phyloP scores from a whole-genome alignment of 2,329 filamentous ascomycete species.

The Ceratocystiopsis sp. region DNA sequence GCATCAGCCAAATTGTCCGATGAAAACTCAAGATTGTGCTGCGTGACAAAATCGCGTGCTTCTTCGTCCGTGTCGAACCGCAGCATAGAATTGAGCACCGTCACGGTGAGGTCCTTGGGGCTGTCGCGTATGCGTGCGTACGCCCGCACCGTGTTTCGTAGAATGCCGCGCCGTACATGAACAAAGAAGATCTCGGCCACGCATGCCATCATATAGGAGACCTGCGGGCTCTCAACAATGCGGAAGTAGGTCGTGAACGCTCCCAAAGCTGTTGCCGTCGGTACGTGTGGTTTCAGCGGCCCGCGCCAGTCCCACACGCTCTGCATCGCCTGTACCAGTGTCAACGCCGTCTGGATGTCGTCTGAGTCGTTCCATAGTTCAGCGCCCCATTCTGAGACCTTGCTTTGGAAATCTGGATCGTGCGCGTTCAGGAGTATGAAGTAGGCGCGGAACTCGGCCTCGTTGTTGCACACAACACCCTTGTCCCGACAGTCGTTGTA shows the following conservation, averaged over 20 bases:
- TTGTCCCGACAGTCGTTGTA: conserved; percentile 49
- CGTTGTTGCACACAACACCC: conserved; percentile 40
- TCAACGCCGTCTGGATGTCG: conserved; percentile 43
- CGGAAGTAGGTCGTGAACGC: conserved; percentile 39
- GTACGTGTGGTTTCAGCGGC: conserved; percentile 33
- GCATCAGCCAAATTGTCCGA: conserved; percentile 19
- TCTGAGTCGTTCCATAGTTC: conserved; percentile 36
- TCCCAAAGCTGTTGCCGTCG: conserved; percentile 30
- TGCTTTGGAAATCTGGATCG: conserved; percentile 40
- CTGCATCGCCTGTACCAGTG: conserved; percentile 42
- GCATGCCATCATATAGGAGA: conserved; percentile 55
- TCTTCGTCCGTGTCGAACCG: conserved; percentile 51
- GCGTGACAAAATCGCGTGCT: conserved; percentile 45
- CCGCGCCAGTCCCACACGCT: conserved; percentile 40
- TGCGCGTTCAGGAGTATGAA: conserved; percentile 45
- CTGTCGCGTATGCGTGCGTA: conserved; percentile 39
- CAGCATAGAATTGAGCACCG: conserved; percentile 38
- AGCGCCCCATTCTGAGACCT: conserved; percentile 36
- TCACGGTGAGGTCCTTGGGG: conserved; percentile 42
- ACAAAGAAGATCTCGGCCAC: conserved; percentile 53
- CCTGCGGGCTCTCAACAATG: conserved; percentile 35
- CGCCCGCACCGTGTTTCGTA: conserved; percentile 35
- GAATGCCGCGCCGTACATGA: conserved; percentile 38
- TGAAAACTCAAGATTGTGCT: conserved; percentile 37
- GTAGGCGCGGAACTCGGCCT: conserved; percentile 49